Evolutionary conservation across 2,329 filamentous ascomycete species (phyloP), one percentile per base, ranked within the genome.

Genomic region (Colletotrichum spinosum): DNA sequence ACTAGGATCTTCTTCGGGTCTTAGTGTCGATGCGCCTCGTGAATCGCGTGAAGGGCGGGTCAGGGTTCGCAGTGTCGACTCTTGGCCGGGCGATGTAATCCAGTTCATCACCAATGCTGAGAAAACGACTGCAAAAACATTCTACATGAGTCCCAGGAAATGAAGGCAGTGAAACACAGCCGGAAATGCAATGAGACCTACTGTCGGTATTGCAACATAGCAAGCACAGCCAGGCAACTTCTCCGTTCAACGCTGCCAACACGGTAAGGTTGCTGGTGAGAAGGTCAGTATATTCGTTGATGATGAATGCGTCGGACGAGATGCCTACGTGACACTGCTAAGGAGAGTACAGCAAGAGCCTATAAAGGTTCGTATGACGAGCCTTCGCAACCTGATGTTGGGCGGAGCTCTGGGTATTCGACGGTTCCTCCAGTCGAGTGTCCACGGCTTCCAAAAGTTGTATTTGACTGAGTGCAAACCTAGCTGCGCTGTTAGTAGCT

Each of bases 391-490:
- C 9, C 62, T 38, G 5, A 65, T 8, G 4, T 65, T 65, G 2
- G 62, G 62, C 8, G 62, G 62, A 0, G 62, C 57, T 33, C 62
- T 17, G 4, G 57, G 57, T 5, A 65, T 60, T 3, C 57, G 57
- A n/a, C 45, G 34, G 2, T 61, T 61, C 2, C 51, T 48, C 62
- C 62, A 65, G 10, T 65, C 62, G 4, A 65, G 10, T 2, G 62
- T 65, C 62, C 62, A 65, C n/a, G 62, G 62, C n/a, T 49, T 65
- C 62, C 62, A 65, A 9, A 65, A 65, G 51, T 55, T 61, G 9
- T 65, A 61, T 13, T 56, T 65, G 6, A 65, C 57, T 6, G 62
- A 65, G 17, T 65, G 62, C 11, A 65, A 51, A 6, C 51, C 61
- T 65, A 25, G 6, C 1, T 11, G 1, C 35, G 3, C 5, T 17